phyloP scores from a whole-genome alignment of 2,329 filamentous ascomycete genomes.

The Colletotrichum sp. region DNA sequence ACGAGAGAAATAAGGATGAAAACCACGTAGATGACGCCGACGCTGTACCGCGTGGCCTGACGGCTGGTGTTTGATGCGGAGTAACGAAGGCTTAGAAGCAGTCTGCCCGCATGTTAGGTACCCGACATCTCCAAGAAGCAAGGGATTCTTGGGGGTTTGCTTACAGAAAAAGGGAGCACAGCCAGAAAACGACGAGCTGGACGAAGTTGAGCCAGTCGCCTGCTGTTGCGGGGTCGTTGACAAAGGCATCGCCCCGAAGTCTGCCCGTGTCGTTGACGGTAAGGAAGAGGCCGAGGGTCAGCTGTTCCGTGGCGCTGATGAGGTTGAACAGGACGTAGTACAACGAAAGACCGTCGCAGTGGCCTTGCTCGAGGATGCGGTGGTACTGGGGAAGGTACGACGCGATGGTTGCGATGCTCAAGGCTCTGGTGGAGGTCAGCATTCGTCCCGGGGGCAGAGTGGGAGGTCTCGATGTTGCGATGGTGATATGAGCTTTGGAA shows the following conservation, averaged over 20 bases:
- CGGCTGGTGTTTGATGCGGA: background rate
- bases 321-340: background rate
- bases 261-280: background rate
- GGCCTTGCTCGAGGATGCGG: background rate
- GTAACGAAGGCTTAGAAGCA: background rate
- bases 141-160: background rate
- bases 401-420: background rate
- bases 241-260: background rate
- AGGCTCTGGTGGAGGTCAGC: background rate
- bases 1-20: background rate
- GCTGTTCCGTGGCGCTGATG: background rate
- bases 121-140: background rate
- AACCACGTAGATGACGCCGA: background rate
- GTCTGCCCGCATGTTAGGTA: background rate
- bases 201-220: constrained; percentile 14
- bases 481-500: background rate
- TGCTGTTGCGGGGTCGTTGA: background rate
- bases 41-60: background rate
- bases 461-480: background rate
- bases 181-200: background rate
- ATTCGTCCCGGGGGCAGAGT: too few species aligned
- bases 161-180: background rate
- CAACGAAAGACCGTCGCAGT: background rate
- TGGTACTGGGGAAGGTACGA: constrained; percentile 7
- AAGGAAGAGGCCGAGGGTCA: background rate